These are phyloP conservation scores for Gossypium turneri DNA, from an alignment of 345 rosid genomes.

Conservation along the genomic window DNA sequence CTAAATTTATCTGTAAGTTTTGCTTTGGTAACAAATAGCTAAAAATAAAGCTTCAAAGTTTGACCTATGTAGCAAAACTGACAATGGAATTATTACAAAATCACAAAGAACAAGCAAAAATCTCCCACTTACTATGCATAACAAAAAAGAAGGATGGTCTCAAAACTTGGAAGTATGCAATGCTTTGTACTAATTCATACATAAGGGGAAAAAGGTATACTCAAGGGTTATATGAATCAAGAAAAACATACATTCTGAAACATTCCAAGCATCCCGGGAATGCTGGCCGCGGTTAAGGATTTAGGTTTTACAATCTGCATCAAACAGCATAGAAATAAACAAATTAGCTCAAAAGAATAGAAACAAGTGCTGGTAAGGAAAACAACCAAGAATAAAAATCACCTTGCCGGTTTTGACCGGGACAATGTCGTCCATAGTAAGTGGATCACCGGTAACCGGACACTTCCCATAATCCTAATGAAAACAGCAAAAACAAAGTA, in stretches of 20 bases:
- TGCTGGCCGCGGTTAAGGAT: conserved; percentile 79
- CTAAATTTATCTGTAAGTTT: not conserved
- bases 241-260: conserved; percentile 68
- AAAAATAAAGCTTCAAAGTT: not conserved
- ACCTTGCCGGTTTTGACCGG: conserved; percentile 73
- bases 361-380: not conserved
- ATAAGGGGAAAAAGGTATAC: not conserved
- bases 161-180: not conserved
- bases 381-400: conserved; percentile 5
- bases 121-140: not conserved
- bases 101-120: not conserved
- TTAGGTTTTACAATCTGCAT: conserved; percentile 83
- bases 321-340: not conserved
- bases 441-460: conserved; percentile 75
- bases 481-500: not conserved
- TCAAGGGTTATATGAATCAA: not conserved
- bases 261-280: conserved; percentile 94
- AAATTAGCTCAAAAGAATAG: not conserved
- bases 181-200: not conserved
- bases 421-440: conserved; percentile 69
- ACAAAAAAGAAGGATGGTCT: not conserved
- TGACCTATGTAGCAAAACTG: not conserved
- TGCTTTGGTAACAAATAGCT: not conserved
- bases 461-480: conserved; percentile 84
- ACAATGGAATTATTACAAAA: not conserved